Evolutionary conservation across 306 rosid genomes (phyloP).

Genomic region (Datisca glomerata): DNA sequence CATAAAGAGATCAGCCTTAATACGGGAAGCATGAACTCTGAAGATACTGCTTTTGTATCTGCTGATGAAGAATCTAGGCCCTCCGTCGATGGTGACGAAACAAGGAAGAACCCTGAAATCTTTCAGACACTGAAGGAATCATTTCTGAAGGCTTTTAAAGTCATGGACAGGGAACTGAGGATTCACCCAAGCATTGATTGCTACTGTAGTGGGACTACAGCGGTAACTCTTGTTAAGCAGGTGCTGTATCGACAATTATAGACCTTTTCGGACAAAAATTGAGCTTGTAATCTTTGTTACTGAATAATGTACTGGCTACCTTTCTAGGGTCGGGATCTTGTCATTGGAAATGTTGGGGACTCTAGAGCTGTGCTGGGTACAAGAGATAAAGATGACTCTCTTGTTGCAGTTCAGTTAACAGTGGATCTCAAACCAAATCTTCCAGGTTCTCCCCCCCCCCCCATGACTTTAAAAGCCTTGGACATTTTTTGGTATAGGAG

Average conservation of each 20-base stretch:
- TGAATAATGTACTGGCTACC: constrained; percentile 9
- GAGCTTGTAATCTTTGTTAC: not conserved
- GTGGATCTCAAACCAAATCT: constrained; percentile 96
- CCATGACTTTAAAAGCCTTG: too few relatives aligned
- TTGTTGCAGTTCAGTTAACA: constrained; percentile 74
- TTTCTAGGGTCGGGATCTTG: constrained; percentile 59
- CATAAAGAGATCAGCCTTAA: constrained; percentile 58
- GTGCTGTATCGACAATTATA: constrained; percentile 15
- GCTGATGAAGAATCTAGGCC: constrained; percentile 52
- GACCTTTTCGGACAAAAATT: not conserved
- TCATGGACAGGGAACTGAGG: constrained; percentile 83
- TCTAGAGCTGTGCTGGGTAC: constrained; percentile 89
- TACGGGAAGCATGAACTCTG: constrained; percentile 49
- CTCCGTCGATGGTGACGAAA: constrained; percentile 40
- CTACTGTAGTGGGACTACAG: constrained; percentile 94
- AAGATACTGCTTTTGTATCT: constrained; percentile 35
- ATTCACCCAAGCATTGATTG: constrained; percentile 58
- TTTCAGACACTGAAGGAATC: constrained; percentile 62
- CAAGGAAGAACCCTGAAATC: constrained; percentile 47
- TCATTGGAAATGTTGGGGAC: constrained; percentile 85
- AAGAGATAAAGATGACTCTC: constrained; percentile 51
- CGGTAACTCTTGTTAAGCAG: constrained; percentile 84
- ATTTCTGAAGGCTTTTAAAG: constrained; percentile 67
- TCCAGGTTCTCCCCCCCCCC: constrained; percentile 52
- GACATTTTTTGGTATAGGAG: too few relatives aligned